Base-by-base conservation (phyloP, 306 rosid genomes). In the Vachellia collinsii region DNA sequence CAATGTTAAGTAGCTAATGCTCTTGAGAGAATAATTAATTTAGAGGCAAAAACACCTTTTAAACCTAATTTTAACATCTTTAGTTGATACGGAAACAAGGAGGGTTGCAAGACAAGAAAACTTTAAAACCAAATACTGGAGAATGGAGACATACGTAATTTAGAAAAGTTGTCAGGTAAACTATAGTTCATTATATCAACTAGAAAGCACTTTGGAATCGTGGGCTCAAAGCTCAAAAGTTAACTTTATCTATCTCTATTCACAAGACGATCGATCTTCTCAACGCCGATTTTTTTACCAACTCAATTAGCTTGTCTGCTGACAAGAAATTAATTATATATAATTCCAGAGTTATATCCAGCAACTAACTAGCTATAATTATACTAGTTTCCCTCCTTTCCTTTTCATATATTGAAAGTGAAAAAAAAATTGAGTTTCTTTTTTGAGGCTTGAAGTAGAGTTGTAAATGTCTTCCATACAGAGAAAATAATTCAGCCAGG, bases 201-300 rank as follows among this genome's bases (percentile, higher is more conserved):
- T 17, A 14, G 25, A 37, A 19, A 37, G 3, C n/a, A 34, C n/a
- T 63, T 63, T 8, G n/a, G 17, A 7, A 38, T 5, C 5, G 19
- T 70, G 34, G 14, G 20, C 3, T 20, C 5, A 70, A 46, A 70
- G 75, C 50, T 70, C 67, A 42, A 12, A 70, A 70, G 6, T 14
- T 20, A 42, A 44, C 53, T 23, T 70, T 3, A 56, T 54, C 5
- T 4, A 56, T 44, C 50, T 22, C 19, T 44, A 20, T 70, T 23
- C n/a, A 70, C 74, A 20, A 42, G n/a, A 56, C 29, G 14, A 70
- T 70, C 29, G 14, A 70, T 70, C 75, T 46, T 70, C 53, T 14
- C 46, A 44, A 70, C 16, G 41, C 41, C 23, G 75, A 67, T 67
- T 67, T 8, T 8, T 8, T 70, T 44, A 70, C 58, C 41, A 44